Evolutionary conservation across 805 yeast species (phyloP), one percentile per base, ranked within the genome.

Genomic region (Grigorovia transvaalensis): DNA sequence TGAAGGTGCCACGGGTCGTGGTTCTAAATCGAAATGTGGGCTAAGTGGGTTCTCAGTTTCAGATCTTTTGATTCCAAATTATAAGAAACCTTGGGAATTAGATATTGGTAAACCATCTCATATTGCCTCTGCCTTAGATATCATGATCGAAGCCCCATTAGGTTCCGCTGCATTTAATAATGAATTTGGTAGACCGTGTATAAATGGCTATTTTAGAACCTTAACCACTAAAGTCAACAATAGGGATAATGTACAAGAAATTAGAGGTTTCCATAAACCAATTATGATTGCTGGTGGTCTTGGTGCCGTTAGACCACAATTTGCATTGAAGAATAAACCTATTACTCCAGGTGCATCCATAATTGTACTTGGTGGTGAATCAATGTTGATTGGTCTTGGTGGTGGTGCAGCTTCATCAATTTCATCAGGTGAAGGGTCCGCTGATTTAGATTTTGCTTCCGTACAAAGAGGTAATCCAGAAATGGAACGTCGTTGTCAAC

Each of bases 391-490:
- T 70, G 99, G 99, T 64, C 78, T 93, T 53, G 99, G 99, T 66
- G 99, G 99, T 64, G 99, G 99, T 72, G 99, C 99, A 44, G 99
- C 99, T 6, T 93, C 99, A 2, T 87, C 96, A 13, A 81, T 90
- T 49, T 81, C 96, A n/a, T 86, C 96, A 23, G 96, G 97, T 61
- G 96, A 88, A 68, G 96, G 93, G 50, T 86, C 96, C 44, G 98
- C 95, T 33, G 96, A 84, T 58, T 79, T 93, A 63, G 99, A 93
- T 75, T 93, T 89, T 72, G 99, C 99, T 12, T 90, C 98, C 18
- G 99, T 93, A 44, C 99, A 93, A 75, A 84, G 99, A 75, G 99
- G 98, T 52, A 93, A 93, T 72, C 98, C 99, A 18, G 99, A 93
- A 73, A 90, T 93, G 85, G 96, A 93, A 74, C 87, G 99, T 73